Evolutionary conservation across 331 rosid genomes (phyloP), one percentile per base, ranked within the genome.

Genomic region (Malus hybrid): DNA sequence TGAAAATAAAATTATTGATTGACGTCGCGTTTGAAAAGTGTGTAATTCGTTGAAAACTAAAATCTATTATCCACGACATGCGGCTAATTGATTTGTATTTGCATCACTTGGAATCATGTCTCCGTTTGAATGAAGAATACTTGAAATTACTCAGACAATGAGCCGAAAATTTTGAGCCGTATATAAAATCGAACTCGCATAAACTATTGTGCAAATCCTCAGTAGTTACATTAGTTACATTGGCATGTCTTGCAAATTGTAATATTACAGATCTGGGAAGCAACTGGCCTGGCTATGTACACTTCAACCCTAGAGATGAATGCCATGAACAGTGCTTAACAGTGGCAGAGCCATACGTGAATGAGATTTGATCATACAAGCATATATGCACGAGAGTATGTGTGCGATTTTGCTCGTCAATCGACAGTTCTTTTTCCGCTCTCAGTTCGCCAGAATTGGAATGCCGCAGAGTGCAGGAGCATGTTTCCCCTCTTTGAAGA

Each of bases 381-480:
- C 20, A 31, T 32, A 64, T 8, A 64, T 64, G 16, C 68, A 31
- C 2, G 24, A 19, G 34, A 36, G 27, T 2, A 34, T 6, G 14
- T 13, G 55, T 16, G 24, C 28, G 4, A 50, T 50, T 15, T 1
- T 0, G 9, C n/a, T 15, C 11, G 27, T 2, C 24, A 66, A 18
- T 19, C 1, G 2, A 20, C 34, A 6, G 10, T 20, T 34, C 36
- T 9, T 6, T 15, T 7, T 31, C 32, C 39, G 85, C 8, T 2
- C 34, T 64, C 81, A 81, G 76, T 69, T 79, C 77, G 96, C 99
- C 6, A 91, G 93, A 80, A 94, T 85, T 32, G 87, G 82, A 71
- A 82, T 80, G 52, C 99, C 97, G 60, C 97, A 92, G 77, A 95
- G 87, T 16, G 80, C 82, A 32, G 92, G 76, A 78, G 98, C 98